A percentile compares a stretch with the other conserved stretches of the same genome.
Conservation (phyloP, 176 grass and related monocot genomes). For the Neostapfia colusana region DNA sequence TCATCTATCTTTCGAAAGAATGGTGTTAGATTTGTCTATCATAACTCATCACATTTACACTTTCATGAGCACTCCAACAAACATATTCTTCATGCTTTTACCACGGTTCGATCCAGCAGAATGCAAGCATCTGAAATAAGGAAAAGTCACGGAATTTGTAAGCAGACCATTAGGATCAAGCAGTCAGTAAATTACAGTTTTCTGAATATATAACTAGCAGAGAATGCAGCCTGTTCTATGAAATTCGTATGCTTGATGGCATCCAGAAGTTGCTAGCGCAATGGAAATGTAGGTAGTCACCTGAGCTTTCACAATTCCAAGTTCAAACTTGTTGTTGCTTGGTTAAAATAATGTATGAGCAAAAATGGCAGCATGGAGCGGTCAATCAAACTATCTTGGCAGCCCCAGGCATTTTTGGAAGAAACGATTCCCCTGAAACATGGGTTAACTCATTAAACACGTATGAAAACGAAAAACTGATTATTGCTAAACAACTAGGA, state of each 20-base stretch:
- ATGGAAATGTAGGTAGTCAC: constrained; percentile 23
- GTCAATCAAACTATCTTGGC: constrained; percentile 32
- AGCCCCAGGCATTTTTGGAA: constrained; percentile 63
- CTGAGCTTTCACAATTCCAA: constrained; percentile 22
- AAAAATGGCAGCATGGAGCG: not conserved
- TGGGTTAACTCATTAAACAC: constrained; percentile 31
- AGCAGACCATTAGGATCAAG: not conserved
- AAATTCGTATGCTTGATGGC: not conserved
- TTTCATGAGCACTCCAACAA: constrained; percentile 24
- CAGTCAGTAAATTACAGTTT: not conserved
- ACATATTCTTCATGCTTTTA: constrained; percentile 18
- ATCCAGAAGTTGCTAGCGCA: not conserved
- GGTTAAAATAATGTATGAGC: not conserved
- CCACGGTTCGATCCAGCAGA: constrained; percentile 5
- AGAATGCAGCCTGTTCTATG: not conserved
- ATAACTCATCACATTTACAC: constrained; percentile 49
- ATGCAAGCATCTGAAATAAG: constrained; percentile 9
- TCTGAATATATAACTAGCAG: not conserved
- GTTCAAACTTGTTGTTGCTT: constrained; percentile 3
- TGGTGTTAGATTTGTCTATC: constrained; percentile 7
- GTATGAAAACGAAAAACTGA: constrained; percentile 9
- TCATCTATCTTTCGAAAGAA: constrained; percentile 25
- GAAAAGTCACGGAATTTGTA: not conserved
- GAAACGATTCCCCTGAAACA: constrained; percentile 70
- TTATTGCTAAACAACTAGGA: constrained; percentile 6